Percentiles rank a stretch among this genome's conserved stretches.
Conservation (phyloP, 306 rosid genomes). For the Trifolium pratense region DNA sequence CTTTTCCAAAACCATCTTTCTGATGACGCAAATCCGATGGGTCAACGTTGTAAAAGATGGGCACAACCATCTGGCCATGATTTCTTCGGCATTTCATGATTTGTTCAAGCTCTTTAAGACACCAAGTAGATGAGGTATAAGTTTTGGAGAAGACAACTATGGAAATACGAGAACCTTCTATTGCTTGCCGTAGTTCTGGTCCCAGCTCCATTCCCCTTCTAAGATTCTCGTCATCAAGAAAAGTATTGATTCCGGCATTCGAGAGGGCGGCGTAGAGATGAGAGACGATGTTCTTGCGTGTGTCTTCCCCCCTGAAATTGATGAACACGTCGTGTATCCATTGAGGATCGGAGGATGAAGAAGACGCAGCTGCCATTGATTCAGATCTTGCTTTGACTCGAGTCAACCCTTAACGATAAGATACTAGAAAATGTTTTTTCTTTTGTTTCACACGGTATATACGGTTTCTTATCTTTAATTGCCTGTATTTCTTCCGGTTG, state of each 20-base stretch:
- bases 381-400: too few species aligned
- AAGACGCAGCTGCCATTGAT: not conserved
- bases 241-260: not conserved
- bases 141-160: not conserved
- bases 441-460: too few species aligned
- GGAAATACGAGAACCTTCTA: not conserved
- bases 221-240: not conserved
- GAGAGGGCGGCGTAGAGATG: conserved; percentile 1
- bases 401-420: not conserved
- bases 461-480: too few species aligned
- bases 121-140: conserved; percentile 29
- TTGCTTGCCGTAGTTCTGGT: not conserved
- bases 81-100: conserved; percentile 1
- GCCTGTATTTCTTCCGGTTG: too few species aligned
- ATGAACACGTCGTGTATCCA: conserved; percentile 20
- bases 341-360: not conserved
- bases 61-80: not conserved
- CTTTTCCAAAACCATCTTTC: not conserved
- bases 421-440: too few species aligned
- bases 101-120: conserved; percentile 27
- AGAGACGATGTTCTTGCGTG: not conserved
- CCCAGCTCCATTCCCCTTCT: not conserved
- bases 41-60: conserved; percentile 1
- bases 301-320: conserved; percentile 22
- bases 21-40: conserved; percentile 16